These are phyloP conservation scores for Stephania cephalantha DNA, from an alignment of 164 flowering plant species.

Conservation along the genomic window DNA sequence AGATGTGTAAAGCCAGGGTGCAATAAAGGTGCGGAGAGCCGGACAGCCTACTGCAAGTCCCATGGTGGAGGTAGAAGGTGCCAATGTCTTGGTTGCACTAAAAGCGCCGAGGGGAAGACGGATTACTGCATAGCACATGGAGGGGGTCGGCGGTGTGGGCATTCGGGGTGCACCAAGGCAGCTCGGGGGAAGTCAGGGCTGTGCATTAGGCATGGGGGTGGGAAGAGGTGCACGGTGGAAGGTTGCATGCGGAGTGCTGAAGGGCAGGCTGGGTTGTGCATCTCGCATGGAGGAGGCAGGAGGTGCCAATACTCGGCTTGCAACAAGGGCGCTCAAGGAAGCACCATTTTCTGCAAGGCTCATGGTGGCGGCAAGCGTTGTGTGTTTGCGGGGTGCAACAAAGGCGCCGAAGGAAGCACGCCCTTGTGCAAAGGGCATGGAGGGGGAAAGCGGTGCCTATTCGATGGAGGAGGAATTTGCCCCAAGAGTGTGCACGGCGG, in stretches of 20 bases:
- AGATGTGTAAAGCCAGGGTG: constrained; percentile 89
- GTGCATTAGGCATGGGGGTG: constrained; percentile 92
- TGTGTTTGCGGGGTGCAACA: constrained; percentile 78
- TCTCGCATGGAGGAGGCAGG: constrained; percentile 92
- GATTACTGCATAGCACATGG: constrained; percentile 74
- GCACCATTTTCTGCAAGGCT: constrained; percentile 74
- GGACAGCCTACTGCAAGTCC: constrained; percentile 87
- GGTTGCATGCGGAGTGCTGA: constrained; percentile 88
- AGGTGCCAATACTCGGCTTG: constrained; percentile 59
- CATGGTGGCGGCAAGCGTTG: constrained; percentile 93
- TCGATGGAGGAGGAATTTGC: constrained; percentile 82
- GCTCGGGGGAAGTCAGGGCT: constrained; percentile 87
- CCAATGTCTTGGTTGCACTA: constrained; percentile 75
- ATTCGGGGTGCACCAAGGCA: constrained; percentile 65
- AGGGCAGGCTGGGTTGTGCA: constrained; percentile 86
- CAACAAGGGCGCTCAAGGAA: constrained; percentile 80
- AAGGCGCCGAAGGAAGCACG: constrained; percentile 93
- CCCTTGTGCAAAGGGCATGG: constrained; percentile 91
- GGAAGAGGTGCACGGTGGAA: constrained; percentile 74
- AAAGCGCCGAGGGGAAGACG: constrained; percentile 90
- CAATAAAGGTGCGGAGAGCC: constrained; percentile 89
- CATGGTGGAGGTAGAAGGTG: constrained; percentile 93
- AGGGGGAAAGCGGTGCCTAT: constrained; percentile 85
- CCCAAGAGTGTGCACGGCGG: constrained; percentile 93
- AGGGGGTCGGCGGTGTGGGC: constrained; percentile 62